A percentile compares a stretch with the other conserved stretches of the same genome.
Conservation (phyloP, 768 basidiomycete species). For the Boletus sp. region DNA sequence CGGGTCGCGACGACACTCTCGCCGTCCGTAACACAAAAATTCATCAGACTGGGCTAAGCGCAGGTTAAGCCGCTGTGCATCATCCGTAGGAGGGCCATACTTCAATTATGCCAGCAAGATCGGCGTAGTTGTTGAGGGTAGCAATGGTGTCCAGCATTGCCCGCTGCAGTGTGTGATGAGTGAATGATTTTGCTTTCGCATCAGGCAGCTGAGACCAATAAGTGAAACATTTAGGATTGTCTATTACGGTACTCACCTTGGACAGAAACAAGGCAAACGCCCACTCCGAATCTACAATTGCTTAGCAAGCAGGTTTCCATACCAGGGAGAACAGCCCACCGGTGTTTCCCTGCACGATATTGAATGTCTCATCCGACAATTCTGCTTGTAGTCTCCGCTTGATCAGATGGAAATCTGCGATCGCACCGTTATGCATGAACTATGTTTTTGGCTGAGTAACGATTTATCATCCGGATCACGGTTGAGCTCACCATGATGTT, state of each 20-base stretch:
- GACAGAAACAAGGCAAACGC: conserved; percentile 91
- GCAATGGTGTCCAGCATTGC: conserved; percentile 91
- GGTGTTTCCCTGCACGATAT: conserved; percentile 89
- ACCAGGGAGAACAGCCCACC: conserved; percentile 42
- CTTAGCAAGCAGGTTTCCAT: background rate
- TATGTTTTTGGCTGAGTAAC: conserved; percentile 28
- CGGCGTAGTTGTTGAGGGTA: conserved; percentile 70
- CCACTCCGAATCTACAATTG: conserved; percentile 85
- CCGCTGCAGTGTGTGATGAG: conserved; percentile 64
- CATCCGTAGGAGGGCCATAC: conserved; percentile 34
- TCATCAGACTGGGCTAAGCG: conserved; percentile 80
- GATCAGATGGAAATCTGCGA: conserved; percentile 77
- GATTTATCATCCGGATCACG: background rate
- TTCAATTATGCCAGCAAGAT: conserved; percentile 71
- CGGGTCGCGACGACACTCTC: conserved; percentile 90
- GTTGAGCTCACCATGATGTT: conserved; percentile 75
- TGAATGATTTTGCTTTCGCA: conserved; percentile 72
- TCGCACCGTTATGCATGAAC: conserved; percentile 99
- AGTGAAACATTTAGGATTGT: conserved; percentile 1
- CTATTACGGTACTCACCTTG: conserved; percentile 44
- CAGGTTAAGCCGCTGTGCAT: conserved; percentile 1
- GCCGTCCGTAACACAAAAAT: conserved; percentile 96
- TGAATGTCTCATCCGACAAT: conserved; percentile 81
- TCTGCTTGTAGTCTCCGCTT: conserved; percentile 78
- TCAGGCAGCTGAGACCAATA: conserved; percentile 63